Base-by-base conservation (phyloP, 352 stramenopile species). In the Pythium brassicae region DNA sequence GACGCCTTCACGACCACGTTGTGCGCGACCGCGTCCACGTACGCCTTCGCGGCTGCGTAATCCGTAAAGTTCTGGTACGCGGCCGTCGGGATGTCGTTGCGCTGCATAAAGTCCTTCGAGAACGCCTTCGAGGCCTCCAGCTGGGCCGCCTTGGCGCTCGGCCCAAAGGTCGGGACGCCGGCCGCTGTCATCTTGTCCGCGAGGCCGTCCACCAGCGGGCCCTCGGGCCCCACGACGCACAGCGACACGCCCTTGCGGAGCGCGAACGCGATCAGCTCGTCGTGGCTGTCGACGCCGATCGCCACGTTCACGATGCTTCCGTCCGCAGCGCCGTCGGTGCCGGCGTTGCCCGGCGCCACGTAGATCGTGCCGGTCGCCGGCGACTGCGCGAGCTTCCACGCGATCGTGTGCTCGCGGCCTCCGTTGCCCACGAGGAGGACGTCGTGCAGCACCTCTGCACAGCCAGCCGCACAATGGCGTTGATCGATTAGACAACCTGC, bases 71-170 rank as follows among this genome's bases (percentile, higher is more conserved):
- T 99, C 50, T 86, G 69, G 81, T 99, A 99, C 54, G 89, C 88
- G 20, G 98, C 97, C 34, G 98, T 99, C 2, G 91, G 97, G 54
- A 99, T 99, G 61, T 75, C 70, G 78, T 99, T 94, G 59, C 97
- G 83, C 65, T 94, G 79, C 87, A 99, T 98, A 60, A 99, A 99
- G 63, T 99, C 96, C 84, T 99, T 99, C 61, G 87, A 94, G 68
- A 98, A 98, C 6, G 97, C 93, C 86, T 99, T 99, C 56, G 93
- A 99, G 27, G 95, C 97, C 80, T 99, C 98, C 42, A 99, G 78
- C 58, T 96, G 85, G 2, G 98, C 94, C 5, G 96, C 97, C 46
- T 92, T 84, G 57, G 89, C 89, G 48, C 76, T 98, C 3, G 98
- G 98, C 20, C 98, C 98, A 74, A 99, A 99, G 43, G 86, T 90